Base-by-base conservation (phyloP, 306 rosid species). In the Cucurbita ficifolia region DNA sequence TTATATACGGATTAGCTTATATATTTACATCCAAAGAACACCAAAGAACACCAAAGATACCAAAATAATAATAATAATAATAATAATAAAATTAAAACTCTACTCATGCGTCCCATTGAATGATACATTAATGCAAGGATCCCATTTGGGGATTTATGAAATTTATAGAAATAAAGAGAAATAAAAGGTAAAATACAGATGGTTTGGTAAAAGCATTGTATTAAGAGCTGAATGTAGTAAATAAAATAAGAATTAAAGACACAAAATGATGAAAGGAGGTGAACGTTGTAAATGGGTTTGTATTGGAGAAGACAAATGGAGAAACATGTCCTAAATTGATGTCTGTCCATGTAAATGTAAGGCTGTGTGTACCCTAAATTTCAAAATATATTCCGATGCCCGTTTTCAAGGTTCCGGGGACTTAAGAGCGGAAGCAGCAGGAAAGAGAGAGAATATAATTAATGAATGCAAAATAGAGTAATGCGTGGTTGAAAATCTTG, bases 401-500 rank as follows among this genome's bases (percentile, higher is more conserved):
- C 0, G 3, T 61, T 36, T 16, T 61, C 19, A 36, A 36, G 2
- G 36, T 61, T 36, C 48, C 70, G 19, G 45, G 14, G 42, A 61
- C 13, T 62, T 38, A 8, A 6, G 21, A 9, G 50, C 50, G 40
- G 5, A 33, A 33, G 18, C 10, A 6, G 19, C 39, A 10, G 9
- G 16, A 5, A 14, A 60, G 9, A 33, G 67, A 60, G 22, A 59
- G 16, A 16, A 11, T 5, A 16, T 33, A 38, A 36, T 33, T 36
- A 39, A 63, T 39, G 29, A 49, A 39, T 63, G 50, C 46, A 65
- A 43, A 39, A 42, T 10, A 18, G 19, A 64, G 36, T 22, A 33
- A 58, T 45, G 1, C 45, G 33, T 58, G 36, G 17, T 59, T 72
- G 33, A 77, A 18, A 76, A 56, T 57, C 63, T 29, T 75, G 80